A percentile compares a stretch with the other conserved stretches of the same genome.
Evolutionary conservation across 139 green algal species (phyloP).

Genomic region (Coccomyxa sp.): DNA sequence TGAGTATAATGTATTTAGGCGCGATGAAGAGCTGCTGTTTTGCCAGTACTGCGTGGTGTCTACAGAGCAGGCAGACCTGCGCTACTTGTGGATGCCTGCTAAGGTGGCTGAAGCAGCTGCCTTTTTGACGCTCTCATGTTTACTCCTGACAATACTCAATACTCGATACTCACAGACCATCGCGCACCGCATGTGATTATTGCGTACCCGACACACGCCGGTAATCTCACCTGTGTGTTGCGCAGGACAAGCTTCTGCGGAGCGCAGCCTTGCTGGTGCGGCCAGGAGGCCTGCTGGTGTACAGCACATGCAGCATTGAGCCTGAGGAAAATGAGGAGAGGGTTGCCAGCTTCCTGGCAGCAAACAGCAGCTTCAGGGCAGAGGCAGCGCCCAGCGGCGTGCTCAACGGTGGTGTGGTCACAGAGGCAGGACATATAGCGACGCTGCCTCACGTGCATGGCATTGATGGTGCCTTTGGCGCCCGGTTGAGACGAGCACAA

Average conservation of each 20-base stretch:
- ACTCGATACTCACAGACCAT: too few relatives aligned
- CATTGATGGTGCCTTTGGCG: constrained; percentile 86
- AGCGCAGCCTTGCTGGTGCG: constrained; percentile 59
- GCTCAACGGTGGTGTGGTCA: constrained; percentile 20
- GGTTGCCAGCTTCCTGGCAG: constrained; percentile 40
- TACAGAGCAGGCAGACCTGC: too few relatives aligned
- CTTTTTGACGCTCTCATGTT: too few relatives aligned
- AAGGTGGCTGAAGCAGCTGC: too few relatives aligned
- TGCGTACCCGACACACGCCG: too few relatives aligned
- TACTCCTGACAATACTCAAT: too few relatives aligned
- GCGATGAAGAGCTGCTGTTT: too few relatives aligned
- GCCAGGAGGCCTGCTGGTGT: constrained; percentile 83
- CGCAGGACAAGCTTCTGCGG: constrained; percentile 67
- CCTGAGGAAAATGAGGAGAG: constrained; percentile 54
- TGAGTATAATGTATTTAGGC: too few relatives aligned
- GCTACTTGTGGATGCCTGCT: too few relatives aligned
- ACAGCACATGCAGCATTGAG: constrained; percentile 81
- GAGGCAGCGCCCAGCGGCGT: constrained; percentile 11
- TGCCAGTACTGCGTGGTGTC: too few relatives aligned
- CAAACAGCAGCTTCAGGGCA: constrained; percentile 21
- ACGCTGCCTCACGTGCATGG: constrained; percentile 75
- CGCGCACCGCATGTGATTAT: too few relatives aligned
- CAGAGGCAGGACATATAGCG: constrained; percentile 41
- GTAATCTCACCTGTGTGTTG: too few relatives aligned
- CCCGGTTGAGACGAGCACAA: constrained; percentile 32